These are phyloP conservation scores for Penicillium sumatraense DNA, from an alignment of 2,329 filamentous ascomycete genomes.

Conservation along the genomic window DNA sequence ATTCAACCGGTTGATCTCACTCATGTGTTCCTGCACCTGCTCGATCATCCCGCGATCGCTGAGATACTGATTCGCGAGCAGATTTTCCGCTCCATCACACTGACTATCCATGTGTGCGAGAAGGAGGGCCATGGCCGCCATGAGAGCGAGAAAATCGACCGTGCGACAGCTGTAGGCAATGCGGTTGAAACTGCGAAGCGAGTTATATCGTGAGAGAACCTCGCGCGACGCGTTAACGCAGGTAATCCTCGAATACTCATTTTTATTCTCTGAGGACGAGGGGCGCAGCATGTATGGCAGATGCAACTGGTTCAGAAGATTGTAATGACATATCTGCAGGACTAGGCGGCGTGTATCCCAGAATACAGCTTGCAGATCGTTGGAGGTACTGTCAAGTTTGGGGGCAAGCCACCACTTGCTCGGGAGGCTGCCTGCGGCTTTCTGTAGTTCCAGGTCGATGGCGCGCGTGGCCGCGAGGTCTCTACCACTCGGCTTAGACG, in stretches of 20 bases:
- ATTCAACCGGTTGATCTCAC: conserved; percentile 29
- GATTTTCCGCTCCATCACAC: conserved; percentile 4
- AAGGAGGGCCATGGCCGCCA: conserved; percentile 28
- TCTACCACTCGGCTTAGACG: neutral
- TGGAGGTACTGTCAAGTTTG: conserved; percentile 4
- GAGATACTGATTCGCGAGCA: conserved; percentile 44
- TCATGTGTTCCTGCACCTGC: conserved; percentile 42
- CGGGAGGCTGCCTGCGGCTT: conserved; percentile 46
- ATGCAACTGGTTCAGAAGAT: conserved; percentile 58
- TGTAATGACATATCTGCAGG: conserved; percentile 57
- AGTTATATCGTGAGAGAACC: conserved; percentile 54
- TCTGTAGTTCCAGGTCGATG: conserved; percentile 42
- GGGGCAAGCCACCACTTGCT: conserved; percentile 53
- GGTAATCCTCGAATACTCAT: conserved; percentile 56
- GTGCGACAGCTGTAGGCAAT: conserved; percentile 27
- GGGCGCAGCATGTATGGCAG: conserved; percentile 59
- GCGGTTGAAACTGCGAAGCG: conserved; percentile 45
- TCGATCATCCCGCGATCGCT: conserved; percentile 49
- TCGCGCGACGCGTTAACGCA: conserved; percentile 58
- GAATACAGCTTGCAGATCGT: conserved; percentile 20
- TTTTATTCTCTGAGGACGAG: conserved; percentile 35
- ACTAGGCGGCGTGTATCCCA: conserved; percentile 44
- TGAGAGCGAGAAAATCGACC: conserved; percentile 32
- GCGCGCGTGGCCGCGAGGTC: conserved; percentile 8
- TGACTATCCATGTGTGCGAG: conserved; percentile 31